Evolutionary conservation across 495 filamentous ascomycete species (phyloP), one percentile per base, ranked within the genome.

Genomic region (Rusavskia elegans): DNA sequence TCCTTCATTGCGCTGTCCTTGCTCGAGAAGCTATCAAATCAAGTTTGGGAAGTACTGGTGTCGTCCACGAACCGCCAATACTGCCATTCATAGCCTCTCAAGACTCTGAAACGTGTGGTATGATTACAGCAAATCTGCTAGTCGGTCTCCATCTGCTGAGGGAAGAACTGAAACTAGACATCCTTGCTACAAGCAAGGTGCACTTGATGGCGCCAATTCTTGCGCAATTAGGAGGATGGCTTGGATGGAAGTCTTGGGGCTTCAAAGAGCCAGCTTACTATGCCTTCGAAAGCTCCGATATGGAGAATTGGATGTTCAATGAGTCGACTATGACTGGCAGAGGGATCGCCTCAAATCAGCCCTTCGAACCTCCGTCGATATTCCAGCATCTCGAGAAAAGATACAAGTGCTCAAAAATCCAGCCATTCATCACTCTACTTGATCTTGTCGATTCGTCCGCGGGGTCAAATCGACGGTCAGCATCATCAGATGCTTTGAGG

Each of bases 161-260:
- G 2, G 90, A 98, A 62, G 92, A 98, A 59, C 77, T 84, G 55
- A 96, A 93, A 61, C 78, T 98, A 5, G 81, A 85, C 45, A 78
- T 79, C 27, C 73, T 80, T 19, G 70, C 77, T 21, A 69, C 72
- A 0, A 75, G 83, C 53, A 68, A 72, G 48, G 71, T 74, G 9
- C 71, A 71, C 44, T 73, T 78, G 52, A 65, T 95, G 42, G 76
- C 77, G 35, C 77, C 81, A 5, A 59, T 95, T 2, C 68, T 98
- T 16, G 82, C 83, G 25, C 90, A 95, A 58, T 68, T 98, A 52
- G 79, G 83, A 5, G 70, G 72, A 51, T 97, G 89, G 88, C 65
- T 97, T n/a, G 78, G 82, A 7, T 95, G 89, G 87, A 56, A 68
- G 14, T 71, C 71, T 23, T 97, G 88, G 83, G 73, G 66, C 44